Evolutionary conservation across 2,329 filamentous ascomycete species (phyloP), one percentile per base, ranked within the genome.

Genomic region (Rutstroemia sp.): DNA sequence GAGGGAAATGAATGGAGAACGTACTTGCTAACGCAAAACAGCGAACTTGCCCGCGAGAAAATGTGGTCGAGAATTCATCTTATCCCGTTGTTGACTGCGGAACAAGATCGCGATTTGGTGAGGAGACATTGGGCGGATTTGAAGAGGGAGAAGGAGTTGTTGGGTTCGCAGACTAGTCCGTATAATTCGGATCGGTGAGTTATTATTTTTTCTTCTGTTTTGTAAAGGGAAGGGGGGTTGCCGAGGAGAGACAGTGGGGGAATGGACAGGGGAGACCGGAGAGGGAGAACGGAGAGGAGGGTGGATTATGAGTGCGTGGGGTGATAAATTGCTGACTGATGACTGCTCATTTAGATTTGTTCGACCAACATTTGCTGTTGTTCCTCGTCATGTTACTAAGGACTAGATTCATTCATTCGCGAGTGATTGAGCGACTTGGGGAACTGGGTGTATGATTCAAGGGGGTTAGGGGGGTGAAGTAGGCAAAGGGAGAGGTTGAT

Each of bases 61-160:
- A 94, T 96, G 83, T 99, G 94, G 94, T 84, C 89, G 60, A 87
- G 94, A 70, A 95, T 99, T 75, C 84, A 97, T 75, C 80, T 99
- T 62, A 94, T 92, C 69, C 94, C 94, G 57, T 77, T 96, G 61
- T 83, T 99, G 62, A 92, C 97, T 73, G 94, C 94, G 56, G 94
- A 99, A 72, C 91, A 96, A 73, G 94, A 99, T 77, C 87, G 94
- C 60, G 94, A 99, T 75, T 87, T 92, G 72, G 92, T 96, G 61
- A 83, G 94, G 64, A 81, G 92, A 69, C 82, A 92, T 73, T 81
- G 87, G 63, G 94, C 94, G 57, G 89, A 95, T 73, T 84, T 90
- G 80, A 86, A 84, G 63, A 82, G 94, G 63, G 94, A 97, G 82
- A 90, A 92, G 81, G 87, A 91, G 74, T 76, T 99, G 63, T 70